Evolutionary conservation across 371 early-diverging fungal species (phyloP).

Genomic region (Syncephalastrum contaminatum): DNA sequence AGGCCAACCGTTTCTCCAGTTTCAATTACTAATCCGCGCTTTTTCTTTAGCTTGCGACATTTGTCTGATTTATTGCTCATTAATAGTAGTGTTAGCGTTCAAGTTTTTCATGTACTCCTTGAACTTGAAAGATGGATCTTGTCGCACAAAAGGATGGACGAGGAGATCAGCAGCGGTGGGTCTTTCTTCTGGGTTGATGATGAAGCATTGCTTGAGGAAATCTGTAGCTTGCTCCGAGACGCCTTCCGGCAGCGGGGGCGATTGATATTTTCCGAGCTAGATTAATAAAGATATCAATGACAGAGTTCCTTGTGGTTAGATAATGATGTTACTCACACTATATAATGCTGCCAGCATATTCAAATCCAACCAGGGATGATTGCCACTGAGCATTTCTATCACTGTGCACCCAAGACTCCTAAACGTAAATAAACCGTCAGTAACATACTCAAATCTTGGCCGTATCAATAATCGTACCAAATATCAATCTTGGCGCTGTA

Average conservation of each 20-base stretch:
- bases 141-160: conserved; percentile 52
- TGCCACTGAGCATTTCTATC: conserved; percentile 94
- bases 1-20: too few relatives aligned
- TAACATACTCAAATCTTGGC: too few relatives aligned
- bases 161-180: conserved; percentile 69
- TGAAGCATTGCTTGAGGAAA: conserved; percentile 78
- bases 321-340: conserved; percentile 36
- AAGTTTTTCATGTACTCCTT: conserved; percentile 26
- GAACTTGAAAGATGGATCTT: conserved; percentile 57
- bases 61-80: conserved; percentile 2
- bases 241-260: conserved; percentile 78
- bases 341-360: conserved; percentile 89
- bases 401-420: conserved; percentile 88
- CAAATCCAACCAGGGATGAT: conserved; percentile 88
- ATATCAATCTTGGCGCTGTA: conserved; percentile 80
- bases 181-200: conserved; percentile 64
- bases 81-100: not conserved
- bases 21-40: too few relatives aligned
- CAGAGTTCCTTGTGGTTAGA: not conserved
- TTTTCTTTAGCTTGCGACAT: too few relatives aligned
- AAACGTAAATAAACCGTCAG: not conserved
- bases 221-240: conserved; percentile 67
- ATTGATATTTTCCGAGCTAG: conserved; percentile 77
- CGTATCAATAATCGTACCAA: conserved; percentile 38
- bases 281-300: conserved; percentile 3